A percentile compares a stretch with the other conserved stretches of the same genome.
These are phyloP conservation scores for Sicyos edulis DNA, from an alignment of 306 rosid species.

Conservation along the genomic window DNA sequence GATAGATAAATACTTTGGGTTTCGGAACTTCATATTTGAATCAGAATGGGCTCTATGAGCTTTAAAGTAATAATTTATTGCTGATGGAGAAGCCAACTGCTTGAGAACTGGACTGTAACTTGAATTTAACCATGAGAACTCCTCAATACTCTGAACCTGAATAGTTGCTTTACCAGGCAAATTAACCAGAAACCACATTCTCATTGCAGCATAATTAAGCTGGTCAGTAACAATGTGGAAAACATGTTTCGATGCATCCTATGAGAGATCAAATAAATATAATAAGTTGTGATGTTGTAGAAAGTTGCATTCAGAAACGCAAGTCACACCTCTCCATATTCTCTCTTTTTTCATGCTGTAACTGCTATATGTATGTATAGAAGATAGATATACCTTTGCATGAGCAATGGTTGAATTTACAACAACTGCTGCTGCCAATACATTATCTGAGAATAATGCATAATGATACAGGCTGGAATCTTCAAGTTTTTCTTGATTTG, in stretches of 20 bases:
- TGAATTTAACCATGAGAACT: slow-evolving; percentile 25
- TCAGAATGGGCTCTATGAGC: slow-evolving; percentile 19
- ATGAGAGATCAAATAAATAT: not conserved
- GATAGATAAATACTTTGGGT: slow-evolving; percentile 24
- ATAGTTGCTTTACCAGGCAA: slow-evolving; percentile 19
- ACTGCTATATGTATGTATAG: not conserved
- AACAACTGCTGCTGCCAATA: slow-evolving; percentile 24
- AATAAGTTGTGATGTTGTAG: not conserved
- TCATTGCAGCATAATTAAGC: slow-evolving; percentile 26
- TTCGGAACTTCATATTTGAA: slow-evolving; percentile 15
- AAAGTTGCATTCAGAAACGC: not conserved
- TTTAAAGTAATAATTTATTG: slow-evolving; percentile 20
- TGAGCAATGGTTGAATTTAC: slow-evolving; percentile 23
- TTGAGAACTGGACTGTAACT: slow-evolving; percentile 22
- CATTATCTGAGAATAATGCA: slow-evolving; percentile 25
- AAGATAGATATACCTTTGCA: slow-evolving; percentile 12
- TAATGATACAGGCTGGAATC: slow-evolving; percentile 23
- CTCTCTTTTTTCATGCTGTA: not conserved
- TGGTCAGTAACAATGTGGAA: slow-evolving; percentile 23
- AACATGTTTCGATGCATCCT: slow-evolving; percentile 23
- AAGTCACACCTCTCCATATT: not conserved
- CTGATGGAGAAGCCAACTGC: slow-evolving; percentile 12
- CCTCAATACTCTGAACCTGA: slow-evolving; percentile 23
- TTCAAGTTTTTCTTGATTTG: slow-evolving; percentile 18
- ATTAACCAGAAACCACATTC: slow-evolving; percentile 20